These are phyloP conservation scores for Teratosphaeria destructans DNA, from an alignment of 2,329 filamentous ascomycete genomes.

Conservation along the genomic window DNA sequence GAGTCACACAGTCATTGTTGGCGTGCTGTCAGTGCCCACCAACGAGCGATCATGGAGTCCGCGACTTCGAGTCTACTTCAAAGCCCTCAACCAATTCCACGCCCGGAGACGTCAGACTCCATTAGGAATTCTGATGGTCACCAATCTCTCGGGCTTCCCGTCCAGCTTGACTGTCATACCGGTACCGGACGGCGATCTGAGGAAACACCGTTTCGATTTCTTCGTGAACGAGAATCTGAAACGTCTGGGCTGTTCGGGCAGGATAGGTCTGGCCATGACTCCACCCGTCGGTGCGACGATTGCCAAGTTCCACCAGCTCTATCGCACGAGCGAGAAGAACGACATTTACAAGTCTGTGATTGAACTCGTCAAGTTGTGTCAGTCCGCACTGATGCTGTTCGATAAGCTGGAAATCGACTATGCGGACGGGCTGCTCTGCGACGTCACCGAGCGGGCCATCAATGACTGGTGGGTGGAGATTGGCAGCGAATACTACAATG, in stretches of 20 bases:
- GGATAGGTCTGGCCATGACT: conserved; percentile 72
- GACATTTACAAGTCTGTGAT: conserved; percentile 68
- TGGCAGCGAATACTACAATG: conserved; percentile 81
- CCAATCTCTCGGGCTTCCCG: conserved; percentile 84
- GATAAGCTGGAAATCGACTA: conserved; percentile 80
- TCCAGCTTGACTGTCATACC: conserved; percentile 86
- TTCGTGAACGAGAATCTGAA: conserved; percentile 94
- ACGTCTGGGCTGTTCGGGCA: conserved; percentile 79
- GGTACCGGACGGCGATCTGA: conserved; percentile 76
- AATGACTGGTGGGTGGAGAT: conserved; percentile 95
- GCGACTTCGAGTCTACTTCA: conserved; percentile 72
- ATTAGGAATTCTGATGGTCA: conserved; percentile 81
- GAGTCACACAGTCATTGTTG: conserved; percentile 65
- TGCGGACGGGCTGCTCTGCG: conserved; percentile 83
- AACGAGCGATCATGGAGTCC: conserved; percentile 74
- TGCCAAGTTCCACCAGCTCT: conserved; percentile 85
- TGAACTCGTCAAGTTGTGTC: conserved; percentile 84
- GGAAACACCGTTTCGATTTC: conserved; percentile 69
- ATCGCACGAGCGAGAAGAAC: conserved; percentile 75
- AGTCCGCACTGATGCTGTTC: conserved; percentile 79
- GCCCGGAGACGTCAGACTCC: conserved; percentile 72
- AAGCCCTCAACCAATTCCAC: conserved; percentile 74
- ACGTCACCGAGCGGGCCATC: conserved; percentile 81
- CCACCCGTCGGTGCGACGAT: conserved; percentile 70
- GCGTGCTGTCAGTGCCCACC: conserved; percentile 69